These are phyloP conservation scores for Cystobasidium onofrii DNA, from an alignment of 768 basidiomycete genomes.

Conservation along the genomic window DNA sequence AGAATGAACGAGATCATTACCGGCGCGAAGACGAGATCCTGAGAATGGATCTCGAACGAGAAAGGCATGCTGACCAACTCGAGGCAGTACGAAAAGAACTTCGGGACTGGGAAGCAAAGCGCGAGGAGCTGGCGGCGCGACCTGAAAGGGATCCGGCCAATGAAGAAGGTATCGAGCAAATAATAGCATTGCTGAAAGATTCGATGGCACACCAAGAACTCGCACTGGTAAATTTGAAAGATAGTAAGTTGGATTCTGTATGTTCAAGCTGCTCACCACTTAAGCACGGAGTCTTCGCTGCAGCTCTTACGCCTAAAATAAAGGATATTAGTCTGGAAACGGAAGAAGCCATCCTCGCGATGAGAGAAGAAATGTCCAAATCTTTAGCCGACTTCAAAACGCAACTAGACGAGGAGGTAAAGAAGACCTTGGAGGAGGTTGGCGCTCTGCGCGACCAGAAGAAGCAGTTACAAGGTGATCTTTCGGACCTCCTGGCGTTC, in stretches of 20 bases:
- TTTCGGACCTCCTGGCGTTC: slow-evolving; percentile 30
- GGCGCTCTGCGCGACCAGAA: slow-evolving; percentile 30
- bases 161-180: slow-evolving; percentile 16
- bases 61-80: background rate
- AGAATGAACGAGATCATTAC: background rate
- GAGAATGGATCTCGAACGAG: background rate
- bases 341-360: slow-evolving; percentile 18
- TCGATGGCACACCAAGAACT: slow-evolving; percentile 20
- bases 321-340: background rate
- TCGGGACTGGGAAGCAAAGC: slow-evolving; percentile 23
- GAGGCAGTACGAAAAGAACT: slow-evolving; percentile 15
- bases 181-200: slow-evolving; percentile 27
- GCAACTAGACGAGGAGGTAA: slow-evolving; percentile 27
- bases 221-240: background rate
- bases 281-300: too few relatives aligned
- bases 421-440: slow-evolving; percentile 28
- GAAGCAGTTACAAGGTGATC: slow-evolving; percentile 26
- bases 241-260: background rate
- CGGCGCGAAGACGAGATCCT: background rate
- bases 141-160: slow-evolving; percentile 1
- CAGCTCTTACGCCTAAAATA: slow-evolving; percentile 21
- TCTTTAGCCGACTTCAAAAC: slow-evolving; percentile 8
- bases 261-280: background rate
- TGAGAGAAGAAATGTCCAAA: slow-evolving; percentile 12
- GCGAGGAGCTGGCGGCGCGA: background rate